Evolutionary conservation across 2,329 filamentous ascomycete genomes (phyloP).

Genomic region (Colletotrichum karsti): DNA sequence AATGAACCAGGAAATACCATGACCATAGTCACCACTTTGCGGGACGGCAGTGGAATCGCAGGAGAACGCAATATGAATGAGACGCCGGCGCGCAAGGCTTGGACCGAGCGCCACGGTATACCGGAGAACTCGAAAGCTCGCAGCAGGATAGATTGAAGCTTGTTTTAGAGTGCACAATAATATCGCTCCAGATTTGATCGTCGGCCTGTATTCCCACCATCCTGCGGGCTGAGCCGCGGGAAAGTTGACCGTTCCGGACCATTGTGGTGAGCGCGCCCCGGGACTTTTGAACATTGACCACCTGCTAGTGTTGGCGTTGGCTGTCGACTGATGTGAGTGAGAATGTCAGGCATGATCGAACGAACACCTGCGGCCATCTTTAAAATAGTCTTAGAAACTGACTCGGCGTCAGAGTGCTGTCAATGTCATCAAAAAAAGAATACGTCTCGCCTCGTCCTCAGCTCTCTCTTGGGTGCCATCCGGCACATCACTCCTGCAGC

Average conservation of each 20-base stretch:
- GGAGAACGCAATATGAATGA: not conserved
- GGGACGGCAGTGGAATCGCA: not conserved
- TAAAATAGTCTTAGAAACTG: not conserved
- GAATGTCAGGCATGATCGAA: not conserved
- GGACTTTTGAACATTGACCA: not conserved
- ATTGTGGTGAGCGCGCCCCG: not conserved
- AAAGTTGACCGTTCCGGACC: not conserved
- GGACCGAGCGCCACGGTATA: not conserved
- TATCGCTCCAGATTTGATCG: too few species aligned
- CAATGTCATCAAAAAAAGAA: not conserved
- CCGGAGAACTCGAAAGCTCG: not conserved
- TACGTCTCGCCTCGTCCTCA: not conserved
- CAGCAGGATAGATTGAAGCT: not conserved
- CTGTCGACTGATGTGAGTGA: not conserved
- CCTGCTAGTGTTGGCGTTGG: too few species aligned
- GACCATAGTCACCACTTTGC: not conserved
- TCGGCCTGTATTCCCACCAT: too few species aligned
- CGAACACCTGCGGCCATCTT: not conserved
- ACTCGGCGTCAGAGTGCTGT: not conserved
- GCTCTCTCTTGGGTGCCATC: not conserved
- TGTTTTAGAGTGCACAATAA: not conserved
- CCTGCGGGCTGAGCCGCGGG: not conserved
- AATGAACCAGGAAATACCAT: not conserved
- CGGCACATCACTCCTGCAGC: slow-evolving; percentile 4
- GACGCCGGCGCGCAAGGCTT: not conserved